phyloP scores from a whole-genome alignment of 1,284 basidiomycete species.

The Puccinia hordei region DNA sequence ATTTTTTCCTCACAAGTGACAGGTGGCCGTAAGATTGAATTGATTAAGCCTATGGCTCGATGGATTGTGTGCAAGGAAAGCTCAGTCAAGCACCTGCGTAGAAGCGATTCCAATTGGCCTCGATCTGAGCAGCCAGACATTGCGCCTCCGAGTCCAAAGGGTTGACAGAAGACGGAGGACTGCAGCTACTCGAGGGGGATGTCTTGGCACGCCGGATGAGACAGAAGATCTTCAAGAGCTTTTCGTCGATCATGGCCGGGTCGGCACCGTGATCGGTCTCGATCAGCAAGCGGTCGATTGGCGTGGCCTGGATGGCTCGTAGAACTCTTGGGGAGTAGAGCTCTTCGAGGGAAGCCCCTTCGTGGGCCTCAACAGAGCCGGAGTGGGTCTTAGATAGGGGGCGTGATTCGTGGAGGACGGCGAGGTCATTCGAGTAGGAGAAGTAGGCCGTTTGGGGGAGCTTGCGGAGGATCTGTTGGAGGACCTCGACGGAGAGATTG shows the following conservation, averaged over 20 bases:
- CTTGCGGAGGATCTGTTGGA: not conserved
- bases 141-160: not conserved
- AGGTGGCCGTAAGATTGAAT: too few relatives aligned
- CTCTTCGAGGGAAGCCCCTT: too few relatives aligned
- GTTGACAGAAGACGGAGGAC: not conserved
- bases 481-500: conserved; percentile 4
- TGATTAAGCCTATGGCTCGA: too few relatives aligned
- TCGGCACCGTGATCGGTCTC: conserved; percentile 14
- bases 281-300: conserved; percentile 17
- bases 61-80: too few relatives aligned
- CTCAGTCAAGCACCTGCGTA: not conserved
- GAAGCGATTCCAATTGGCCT: conserved; percentile 5
- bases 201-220: not conserved
- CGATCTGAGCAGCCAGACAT: not conserved
- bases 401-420: not conserved
- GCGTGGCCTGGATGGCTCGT: conserved; percentile 14
- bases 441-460: conserved; percentile 16
- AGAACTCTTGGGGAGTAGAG: not conserved
- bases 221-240: not conserved
- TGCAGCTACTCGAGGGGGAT: not conserved
- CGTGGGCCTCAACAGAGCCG: too few relatives aligned
- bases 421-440: not conserved
- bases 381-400: not conserved
- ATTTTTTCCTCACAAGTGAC: too few relatives aligned
- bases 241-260: not conserved